Conservation (phyloP, 2,329 filamentous ascomycete genomes). For the Blumeria hordei region DNA sequence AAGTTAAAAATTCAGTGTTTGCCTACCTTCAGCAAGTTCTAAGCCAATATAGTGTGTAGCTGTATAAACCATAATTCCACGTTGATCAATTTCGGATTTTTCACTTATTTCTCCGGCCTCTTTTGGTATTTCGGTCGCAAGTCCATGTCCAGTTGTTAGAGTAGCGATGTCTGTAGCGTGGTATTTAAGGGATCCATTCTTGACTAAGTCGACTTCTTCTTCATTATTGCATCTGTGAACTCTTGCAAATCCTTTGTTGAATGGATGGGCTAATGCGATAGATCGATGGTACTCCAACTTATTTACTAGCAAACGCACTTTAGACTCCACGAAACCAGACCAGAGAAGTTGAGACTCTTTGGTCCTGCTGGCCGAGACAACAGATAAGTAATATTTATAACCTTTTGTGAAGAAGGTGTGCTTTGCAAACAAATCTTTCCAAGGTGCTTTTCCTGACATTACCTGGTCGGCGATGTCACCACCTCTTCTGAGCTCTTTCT, state of each 20-base stretch:
- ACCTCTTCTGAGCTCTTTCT: slow-evolving; percentile 57
- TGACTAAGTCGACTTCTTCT: slow-evolving; percentile 34
- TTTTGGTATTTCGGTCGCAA: slow-evolving; percentile 19
- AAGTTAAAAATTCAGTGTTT: slow-evolving; percentile 1
- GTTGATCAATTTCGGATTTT: slow-evolving; percentile 14
- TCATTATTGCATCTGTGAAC: slow-evolving; percentile 43
- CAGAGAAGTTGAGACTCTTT: slow-evolving; percentile 70
- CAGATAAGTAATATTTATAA: slow-evolving; percentile 87
- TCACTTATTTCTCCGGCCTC: slow-evolving; percentile 18
- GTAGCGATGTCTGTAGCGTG: slow-evolving; percentile 20
- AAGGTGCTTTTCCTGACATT: slow-evolving; percentile 48
- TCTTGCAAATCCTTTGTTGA: slow-evolving; percentile 79
- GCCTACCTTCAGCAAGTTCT: slow-evolving; percentile 46
- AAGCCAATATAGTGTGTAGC: slow-evolving; percentile 89
- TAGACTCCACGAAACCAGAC: slow-evolving; percentile 85
- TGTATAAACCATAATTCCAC: slow-evolving; percentile 37
- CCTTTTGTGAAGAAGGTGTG: slow-evolving; percentile 83
- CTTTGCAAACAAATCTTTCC: slow-evolving; percentile 73
- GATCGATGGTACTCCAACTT: slow-evolving; percentile 59
- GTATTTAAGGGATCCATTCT: slow-evolving; percentile 35
- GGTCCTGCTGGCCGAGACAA: slow-evolving; percentile 59
- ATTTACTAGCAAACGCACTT: slow-evolving; percentile 63
- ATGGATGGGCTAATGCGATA: slow-evolving; percentile 68
- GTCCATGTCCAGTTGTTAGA: slow-evolving; percentile 16
- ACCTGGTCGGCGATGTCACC: slow-evolving; percentile 59